phyloP scores from a whole-genome alignment of 495 filamentous ascomycete species.

The Achaetomiella virescens region DNA sequence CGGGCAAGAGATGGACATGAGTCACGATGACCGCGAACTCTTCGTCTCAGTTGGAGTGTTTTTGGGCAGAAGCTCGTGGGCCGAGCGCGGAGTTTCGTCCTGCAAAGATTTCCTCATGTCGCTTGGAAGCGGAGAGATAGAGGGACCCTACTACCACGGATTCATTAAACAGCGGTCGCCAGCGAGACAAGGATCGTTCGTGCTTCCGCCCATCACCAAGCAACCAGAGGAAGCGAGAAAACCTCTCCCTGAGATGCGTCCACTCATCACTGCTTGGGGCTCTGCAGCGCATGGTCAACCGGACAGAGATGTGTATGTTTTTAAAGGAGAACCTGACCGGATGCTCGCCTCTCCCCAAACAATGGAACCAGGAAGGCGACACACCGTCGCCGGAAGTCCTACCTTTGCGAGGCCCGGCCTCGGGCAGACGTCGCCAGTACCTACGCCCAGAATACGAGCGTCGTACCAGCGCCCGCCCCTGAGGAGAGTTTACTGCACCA shows the following conservation, averaged over 20 bases:
- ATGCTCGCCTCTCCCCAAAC: conserved; percentile 28
- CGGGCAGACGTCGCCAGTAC: conserved; percentile 35
- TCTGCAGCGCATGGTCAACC: conserved; percentile 10
- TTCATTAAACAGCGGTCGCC: conserved; percentile 41
- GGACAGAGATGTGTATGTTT: conserved; percentile 29
- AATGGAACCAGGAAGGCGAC: conserved; percentile 36
- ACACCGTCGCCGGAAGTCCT: conserved; percentile 44
- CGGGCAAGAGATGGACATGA: conserved; percentile 28
- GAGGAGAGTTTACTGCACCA: conserved; percentile 67
- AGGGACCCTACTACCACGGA: conserved; percentile 36
- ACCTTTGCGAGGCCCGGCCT: conserved; percentile 35
- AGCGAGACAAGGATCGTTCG: conserved; percentile 22
- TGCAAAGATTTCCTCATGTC: conserved; percentile 40
- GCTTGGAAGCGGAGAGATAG: conserved; percentile 41
- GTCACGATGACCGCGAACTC: conserved; percentile 31
- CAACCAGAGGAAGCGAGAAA: conserved; percentile 32
- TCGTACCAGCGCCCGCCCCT: conserved; percentile 72
- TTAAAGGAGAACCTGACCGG: conserved; percentile 30
- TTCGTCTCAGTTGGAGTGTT: conserved; percentile 27
- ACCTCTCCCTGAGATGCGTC: conserved; percentile 38
- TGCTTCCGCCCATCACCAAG: conserved; percentile 29
- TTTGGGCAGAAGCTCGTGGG: conserved; percentile 39
- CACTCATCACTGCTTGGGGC: conserved; percentile 35
- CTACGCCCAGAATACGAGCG: conserved; percentile 54
- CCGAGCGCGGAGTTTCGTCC: conserved; percentile 35